A percentile compares a stretch with the other conserved stretches of the same genome.
These are phyloP conservation scores for Pyricularia pennisetigena DNA, from an alignment of 2,329 filamentous ascomycete genomes.

Conservation along the genomic window DNA sequence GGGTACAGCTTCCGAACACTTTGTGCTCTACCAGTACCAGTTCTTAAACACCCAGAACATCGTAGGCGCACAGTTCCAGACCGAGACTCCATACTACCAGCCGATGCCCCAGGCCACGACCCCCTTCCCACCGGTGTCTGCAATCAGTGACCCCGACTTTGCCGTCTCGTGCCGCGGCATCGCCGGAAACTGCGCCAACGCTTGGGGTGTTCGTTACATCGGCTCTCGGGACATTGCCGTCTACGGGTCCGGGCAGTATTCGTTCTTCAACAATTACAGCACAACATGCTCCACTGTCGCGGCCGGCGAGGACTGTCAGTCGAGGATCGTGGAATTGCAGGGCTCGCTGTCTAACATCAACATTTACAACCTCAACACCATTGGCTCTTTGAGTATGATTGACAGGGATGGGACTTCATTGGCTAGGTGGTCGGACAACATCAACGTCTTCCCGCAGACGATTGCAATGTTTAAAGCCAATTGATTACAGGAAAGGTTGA, in stretches of 20 bases:
- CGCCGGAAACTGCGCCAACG: slow-evolving; percentile 34
- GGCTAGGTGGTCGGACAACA: slow-evolving; percentile 25
- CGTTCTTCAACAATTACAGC: slow-evolving; percentile 57
- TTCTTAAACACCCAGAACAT: slow-evolving; percentile 49
- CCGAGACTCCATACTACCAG: slow-evolving; percentile 54
- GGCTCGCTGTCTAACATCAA: slow-evolving; percentile 19
- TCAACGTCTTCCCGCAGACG: slow-evolving; percentile 26
- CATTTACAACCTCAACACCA: slow-evolving; percentile 35
- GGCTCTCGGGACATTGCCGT: slow-evolving; percentile 43
- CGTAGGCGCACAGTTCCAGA: slow-evolving; percentile 54
- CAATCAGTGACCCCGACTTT: slow-evolving; percentile 43
- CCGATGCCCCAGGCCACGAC: slow-evolving; percentile 47
- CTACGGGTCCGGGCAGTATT: slow-evolving; percentile 58
- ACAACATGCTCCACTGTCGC: slow-evolving; percentile 34
- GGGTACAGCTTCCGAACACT: slow-evolving; percentile 40
- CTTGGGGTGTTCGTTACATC: slow-evolving; percentile 56
- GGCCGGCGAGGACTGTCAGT: slow-evolving; percentile 34
- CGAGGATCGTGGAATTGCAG: slow-evolving; percentile 27
- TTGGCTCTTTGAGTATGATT: slow-evolving; percentile 30
- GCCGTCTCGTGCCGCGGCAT: slow-evolving; percentile 25
- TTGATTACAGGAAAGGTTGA: not conserved
- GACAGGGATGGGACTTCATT: slow-evolving; percentile 23
- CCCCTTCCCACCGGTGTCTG: slow-evolving; percentile 37
- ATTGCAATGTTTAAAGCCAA: slow-evolving; percentile 20
- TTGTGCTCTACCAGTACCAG: slow-evolving; percentile 45